Evolutionary conservation across 176 grass and related monocot genomes (phyloP), one percentile per base, ranked within the genome.

Genomic region (Thalia dealbata): DNA sequence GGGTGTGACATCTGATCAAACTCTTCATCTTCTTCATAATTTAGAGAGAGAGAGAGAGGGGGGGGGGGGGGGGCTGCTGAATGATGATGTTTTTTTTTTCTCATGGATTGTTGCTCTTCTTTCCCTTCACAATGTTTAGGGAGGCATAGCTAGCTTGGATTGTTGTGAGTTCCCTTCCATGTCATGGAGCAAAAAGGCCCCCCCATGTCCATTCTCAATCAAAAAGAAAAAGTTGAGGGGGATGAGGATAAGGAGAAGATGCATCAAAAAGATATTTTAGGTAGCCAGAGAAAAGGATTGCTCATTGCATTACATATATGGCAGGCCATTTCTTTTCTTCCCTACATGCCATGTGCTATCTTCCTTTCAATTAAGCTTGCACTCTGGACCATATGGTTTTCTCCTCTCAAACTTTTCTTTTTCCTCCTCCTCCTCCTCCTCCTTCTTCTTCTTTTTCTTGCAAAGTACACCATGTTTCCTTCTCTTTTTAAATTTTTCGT

Each of bases 341-440:
- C 70, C 70, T 52, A 52, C 70, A 72, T 50, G 24, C 25, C 70
- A 72, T 72, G 70, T 72, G 70, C 44, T 72, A 14, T 52, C 13
- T 51, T 72, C 45, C 69, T 72, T 52, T 72, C 24, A 50, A 52
- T n/a, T n/a, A n/a, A n/a, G 45, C 15, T 72, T 27, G 48, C 32
- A 22, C 32, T 68, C 65, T 44, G 19, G 65, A 45, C 65, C 50
- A 54, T n/a, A n/a, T 29, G 48, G 19, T 13, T 52, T 38, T 72
- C 12, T 18, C 50, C 24, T n/a, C 25, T 52, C 46, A 21, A 7
- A 16, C 18, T n/a, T n/a, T 58, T 70, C 35, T 71, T 71, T n/a
- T n/a, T n/a, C n/a, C n/a, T n/a, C n/a, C n/a, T n/a, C n/a, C n/a
- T n/a, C n/a, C n/a, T n/a, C n/a, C n/a, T n/a, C n/a, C n/a, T n/a